A percentile compares a stretch with the other conserved stretches of the same genome.
Conservation (phyloP, 208 protist genomes). For the Crithidia thermophila region DNA sequence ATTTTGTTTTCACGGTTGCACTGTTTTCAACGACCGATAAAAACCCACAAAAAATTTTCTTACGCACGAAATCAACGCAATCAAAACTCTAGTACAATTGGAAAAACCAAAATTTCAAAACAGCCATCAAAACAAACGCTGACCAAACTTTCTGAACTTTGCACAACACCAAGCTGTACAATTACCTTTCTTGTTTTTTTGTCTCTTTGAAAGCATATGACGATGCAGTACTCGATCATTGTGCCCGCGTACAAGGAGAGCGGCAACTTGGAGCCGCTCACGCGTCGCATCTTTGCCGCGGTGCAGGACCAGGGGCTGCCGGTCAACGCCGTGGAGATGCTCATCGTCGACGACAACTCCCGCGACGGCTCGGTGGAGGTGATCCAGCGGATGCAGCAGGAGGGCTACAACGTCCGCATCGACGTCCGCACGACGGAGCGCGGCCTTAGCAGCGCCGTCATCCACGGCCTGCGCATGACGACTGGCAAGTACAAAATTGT, state of each 20-base stretch:
- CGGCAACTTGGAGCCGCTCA: constrained; percentile 81
- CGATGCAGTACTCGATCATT: constrained; percentile 75
- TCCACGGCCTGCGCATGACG: constrained; percentile 72
- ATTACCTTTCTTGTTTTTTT: neutral
- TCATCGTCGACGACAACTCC: constrained; percentile 93
- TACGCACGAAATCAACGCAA: too few species aligned
- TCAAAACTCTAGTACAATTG: too few species aligned
- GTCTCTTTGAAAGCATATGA: neutral
- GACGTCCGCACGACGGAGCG: constrained; percentile 81
- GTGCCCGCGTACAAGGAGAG: constrained; percentile 89
- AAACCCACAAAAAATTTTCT: too few species aligned
- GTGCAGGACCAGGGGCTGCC: constrained; percentile 45
- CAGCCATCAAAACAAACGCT: too few species aligned
- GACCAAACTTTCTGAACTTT: too few species aligned
- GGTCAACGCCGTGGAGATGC: constrained; percentile 58
- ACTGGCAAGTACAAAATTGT: constrained; percentile 72
- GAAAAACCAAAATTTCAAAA: too few species aligned
- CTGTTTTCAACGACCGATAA: too few species aligned
- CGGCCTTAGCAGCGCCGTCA: constrained; percentile 89
- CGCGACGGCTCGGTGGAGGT: constrained; percentile 86
- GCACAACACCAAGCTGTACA: too few species aligned
- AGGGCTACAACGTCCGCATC: constrained; percentile 79
- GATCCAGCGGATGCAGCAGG: constrained; percentile 51
- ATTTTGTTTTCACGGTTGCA: too few species aligned
- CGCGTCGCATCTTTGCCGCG: constrained; percentile 71